Evolutionary conservation across 345 rosid species (phyloP).

Genomic region (Brassica rapa): DNA sequence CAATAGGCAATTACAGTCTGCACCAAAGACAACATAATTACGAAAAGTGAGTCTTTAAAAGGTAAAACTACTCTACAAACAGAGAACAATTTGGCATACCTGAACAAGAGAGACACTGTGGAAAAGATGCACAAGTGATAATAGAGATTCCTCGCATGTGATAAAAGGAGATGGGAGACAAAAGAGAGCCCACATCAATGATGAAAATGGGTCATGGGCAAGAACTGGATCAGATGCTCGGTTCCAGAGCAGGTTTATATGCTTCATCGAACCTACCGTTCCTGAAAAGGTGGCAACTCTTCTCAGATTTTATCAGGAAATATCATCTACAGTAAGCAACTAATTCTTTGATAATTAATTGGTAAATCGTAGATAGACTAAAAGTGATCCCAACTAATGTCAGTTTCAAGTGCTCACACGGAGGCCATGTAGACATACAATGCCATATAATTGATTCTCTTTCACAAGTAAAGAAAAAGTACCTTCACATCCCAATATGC

Average conservation of each 20-base stretch:
- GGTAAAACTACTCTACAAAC: not conserved
- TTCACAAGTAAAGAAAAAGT: slow-evolving; percentile 22
- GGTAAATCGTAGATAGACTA: not conserved
- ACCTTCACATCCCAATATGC: slow-evolving; percentile 51
- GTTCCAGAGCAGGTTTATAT: slow-evolving; percentile 67
- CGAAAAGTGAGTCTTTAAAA: slow-evolving; percentile 22
- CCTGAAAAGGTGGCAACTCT: slow-evolving; percentile 47
- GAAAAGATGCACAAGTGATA: slow-evolving; percentile 85
- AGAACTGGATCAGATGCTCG: slow-evolving; percentile 87
- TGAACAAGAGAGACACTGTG: slow-evolving; percentile 69
- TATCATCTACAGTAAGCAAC: slow-evolving; percentile 27
- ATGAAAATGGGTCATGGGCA: slow-evolving; percentile 87
- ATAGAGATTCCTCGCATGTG: slow-evolving; percentile 69
- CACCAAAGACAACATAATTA: slow-evolving; percentile 40
- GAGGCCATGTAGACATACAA: slow-evolving; percentile 15
- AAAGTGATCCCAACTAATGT: slow-evolving; percentile 5
- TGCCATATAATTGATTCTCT: not conserved
- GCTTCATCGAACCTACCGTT: slow-evolving; percentile 48
- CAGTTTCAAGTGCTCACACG: not conserved
- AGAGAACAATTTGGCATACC: slow-evolving; percentile 50
- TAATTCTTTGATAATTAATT: slow-evolving; percentile 6
- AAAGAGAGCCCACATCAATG: slow-evolving; percentile 92
- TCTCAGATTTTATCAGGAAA: slow-evolving; percentile 17
- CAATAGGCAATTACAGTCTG: slow-evolving; percentile 71
- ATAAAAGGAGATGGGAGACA: slow-evolving; percentile 90